Base-by-base conservation (phyloP, 805 yeast genomes). In the Sungouiozyma ichnusensis region DNA sequence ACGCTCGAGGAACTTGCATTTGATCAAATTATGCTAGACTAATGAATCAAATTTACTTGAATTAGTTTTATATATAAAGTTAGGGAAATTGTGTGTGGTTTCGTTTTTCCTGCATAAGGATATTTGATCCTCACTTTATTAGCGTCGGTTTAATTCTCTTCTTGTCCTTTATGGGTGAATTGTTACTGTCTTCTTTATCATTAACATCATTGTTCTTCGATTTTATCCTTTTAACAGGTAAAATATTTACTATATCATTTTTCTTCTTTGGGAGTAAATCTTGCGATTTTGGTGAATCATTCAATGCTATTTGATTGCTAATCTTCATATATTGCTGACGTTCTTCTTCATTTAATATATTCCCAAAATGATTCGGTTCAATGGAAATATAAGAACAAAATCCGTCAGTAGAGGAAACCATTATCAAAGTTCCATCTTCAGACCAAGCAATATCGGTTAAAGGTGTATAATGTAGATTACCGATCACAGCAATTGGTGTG, bases 371-470 rank as follows among this genome's bases (percentile, higher is more conserved):
- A 2, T 63, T 71, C 2, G 63, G 60, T 3, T 72, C 72, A 38
- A 86, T 73, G 5, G 66, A 60, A 1, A 88, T 60, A 36, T 72
- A 72, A 1, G 95, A 81, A 49, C 96, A 82, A 58, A 87, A 90
- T 16, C 97, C 97, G 60, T 92, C 98, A 0, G 94, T 83, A 0
- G 96, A 84, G 5, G 94, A 78, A 18, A 84, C 69, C 51, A 90
- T 67, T 15, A 92, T 61, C 13, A 74, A 64, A 14, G 63, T 61
- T 0, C 97, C 98, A 59, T 85, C 87, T 3, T 65, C 62, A 17
- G 84, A 72, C 98, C 98, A 92, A 7, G 81, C 64, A 38, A 90
- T 55, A 58, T 92, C 98, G 0, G 98, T 88, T 29, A 92, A 71
- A 1, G 92, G 77, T 2, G 94, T 79, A 54, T 88, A 88, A 57